These are phyloP conservation scores for Lotmaria passim DNA, from an alignment of 208 protist species.

Conservation along the genomic window DNA sequence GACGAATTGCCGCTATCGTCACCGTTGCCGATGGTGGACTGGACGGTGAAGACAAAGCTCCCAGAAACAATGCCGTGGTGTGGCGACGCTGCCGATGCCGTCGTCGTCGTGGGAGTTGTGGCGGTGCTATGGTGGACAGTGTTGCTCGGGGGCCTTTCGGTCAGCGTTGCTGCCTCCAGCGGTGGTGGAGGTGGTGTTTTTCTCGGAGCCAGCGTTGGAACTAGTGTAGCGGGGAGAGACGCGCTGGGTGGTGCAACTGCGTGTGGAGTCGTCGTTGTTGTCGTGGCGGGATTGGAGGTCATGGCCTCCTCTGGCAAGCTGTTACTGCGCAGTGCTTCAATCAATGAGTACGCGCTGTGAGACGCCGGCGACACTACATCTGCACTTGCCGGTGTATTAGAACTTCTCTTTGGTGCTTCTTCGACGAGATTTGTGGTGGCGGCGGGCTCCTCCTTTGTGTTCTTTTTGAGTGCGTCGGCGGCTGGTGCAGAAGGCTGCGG, in stretches of 20 bases:
- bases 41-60: not conserved
- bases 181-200: too few relatives aligned
- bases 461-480: not conserved
- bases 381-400: not conserved
- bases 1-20: not conserved
- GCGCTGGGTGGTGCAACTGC: too few relatives aligned
- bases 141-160: not conserved
- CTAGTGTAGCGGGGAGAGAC: too few relatives aligned
- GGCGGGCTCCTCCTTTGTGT: not conserved
- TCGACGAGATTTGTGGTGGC: not conserved
- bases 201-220: too few relatives aligned
- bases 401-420: not conserved
- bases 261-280: not conserved
- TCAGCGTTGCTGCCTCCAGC: not conserved
- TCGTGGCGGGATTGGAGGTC: too few relatives aligned
- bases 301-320: slow-evolving; percentile 2
- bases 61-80: not conserved
- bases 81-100: not conserved
- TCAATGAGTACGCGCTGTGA: slow-evolving; percentile 4
- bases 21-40: not conserved
- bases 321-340: slow-evolving; percentile 6
- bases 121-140: not conserved
- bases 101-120: not conserved
- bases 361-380: not conserved
- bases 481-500: slow-evolving; percentile 1